phyloP scores from a whole-genome alignment of 768 basidiomycete genomes.

The Chalciporus piperatus region DNA sequence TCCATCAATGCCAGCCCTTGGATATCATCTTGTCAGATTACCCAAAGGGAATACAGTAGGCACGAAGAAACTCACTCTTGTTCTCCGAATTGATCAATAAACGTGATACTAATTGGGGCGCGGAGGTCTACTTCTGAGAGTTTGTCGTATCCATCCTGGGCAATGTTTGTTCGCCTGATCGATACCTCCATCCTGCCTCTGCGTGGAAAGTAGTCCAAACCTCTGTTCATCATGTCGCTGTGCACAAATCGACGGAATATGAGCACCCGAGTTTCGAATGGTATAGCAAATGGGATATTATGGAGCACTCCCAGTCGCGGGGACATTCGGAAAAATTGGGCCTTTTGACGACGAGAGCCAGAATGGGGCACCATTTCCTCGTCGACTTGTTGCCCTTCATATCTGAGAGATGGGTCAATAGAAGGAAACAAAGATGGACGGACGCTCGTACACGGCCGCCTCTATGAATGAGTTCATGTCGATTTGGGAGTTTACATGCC shows the following conservation, averaged over 20 bases:
- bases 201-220: constrained; percentile 15
- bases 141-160: constrained; percentile 89
- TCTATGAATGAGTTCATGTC: constrained; percentile 76
- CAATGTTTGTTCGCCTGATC: constrained; percentile 66
- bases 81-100: constrained; percentile 85
- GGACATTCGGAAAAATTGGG: constrained; percentile 51
- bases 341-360: constrained; percentile 66
- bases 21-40: constrained; percentile 1
- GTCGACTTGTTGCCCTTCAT: constrained; percentile 61
- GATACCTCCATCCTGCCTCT: constrained; percentile 24
- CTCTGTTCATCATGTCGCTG: constrained; percentile 47
- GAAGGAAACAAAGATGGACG: no score
- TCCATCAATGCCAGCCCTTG: constrained; percentile 88
- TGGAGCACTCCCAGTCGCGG: constrained; percentile 89
- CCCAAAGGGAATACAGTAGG: not conserved
- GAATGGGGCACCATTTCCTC: constrained; percentile 21
- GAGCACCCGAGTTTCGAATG: constrained; percentile 86
- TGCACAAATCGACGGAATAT: constrained; percentile 85
- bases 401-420: constrained; percentile 34
- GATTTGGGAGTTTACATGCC: constrained; percentile 66
- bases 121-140: constrained; percentile 79
- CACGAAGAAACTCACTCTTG: constrained; percentile 59
- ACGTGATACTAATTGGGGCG: constrained; percentile 81
- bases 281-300: constrained; percentile 94
- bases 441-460: constrained; percentile 66